Conservation (phyloP, 2,329 filamentous ascomycete species). For the Hypoxylon sp. region DNA sequence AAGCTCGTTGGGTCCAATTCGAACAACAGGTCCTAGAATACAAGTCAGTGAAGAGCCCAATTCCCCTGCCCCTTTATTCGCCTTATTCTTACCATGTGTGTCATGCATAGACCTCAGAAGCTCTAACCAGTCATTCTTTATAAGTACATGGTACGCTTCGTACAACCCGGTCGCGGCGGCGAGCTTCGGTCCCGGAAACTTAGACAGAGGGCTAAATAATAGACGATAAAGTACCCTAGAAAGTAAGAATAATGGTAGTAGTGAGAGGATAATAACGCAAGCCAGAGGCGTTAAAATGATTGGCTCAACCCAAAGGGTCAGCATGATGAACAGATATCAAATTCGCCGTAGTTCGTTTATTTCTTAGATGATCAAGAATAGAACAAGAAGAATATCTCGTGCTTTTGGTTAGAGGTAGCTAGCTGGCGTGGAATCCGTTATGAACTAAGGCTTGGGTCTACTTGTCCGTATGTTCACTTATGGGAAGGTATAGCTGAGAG, state of each 20-base stretch:
- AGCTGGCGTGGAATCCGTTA: background rate
- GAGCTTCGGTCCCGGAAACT: slow-evolving; percentile 7
- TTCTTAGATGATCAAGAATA: background rate
- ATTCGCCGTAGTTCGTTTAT: background rate
- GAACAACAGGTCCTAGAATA: slow-evolving; percentile 14
- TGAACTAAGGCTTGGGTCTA: background rate
- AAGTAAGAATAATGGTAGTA: slow-evolving; percentile 1
- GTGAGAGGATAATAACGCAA: background rate
- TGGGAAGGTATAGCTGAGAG: background rate
- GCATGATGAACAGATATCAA: background rate
- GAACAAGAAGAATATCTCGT: background rate
- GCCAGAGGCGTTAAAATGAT: background rate
- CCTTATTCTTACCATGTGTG: slow-evolving; percentile 4
- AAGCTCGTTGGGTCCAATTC: slow-evolving; percentile 20
- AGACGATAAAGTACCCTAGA: slow-evolving; percentile 4
- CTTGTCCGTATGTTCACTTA: background rate
- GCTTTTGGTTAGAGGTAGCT: background rate
- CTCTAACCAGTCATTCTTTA: slow-evolving; percentile 20
- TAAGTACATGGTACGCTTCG: slow-evolving; percentile 15
- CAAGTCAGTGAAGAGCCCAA: background rate
- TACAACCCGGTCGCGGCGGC: slow-evolving; percentile 7
- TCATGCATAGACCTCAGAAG: slow-evolving; percentile 8
- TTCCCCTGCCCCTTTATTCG: background rate
- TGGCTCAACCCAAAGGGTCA: background rate
- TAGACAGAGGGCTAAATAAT: slow-evolving; percentile 14